Evolutionary conservation across 257 asterid genomes (phyloP).

Genomic region (Knoxia roxburghii): DNA sequence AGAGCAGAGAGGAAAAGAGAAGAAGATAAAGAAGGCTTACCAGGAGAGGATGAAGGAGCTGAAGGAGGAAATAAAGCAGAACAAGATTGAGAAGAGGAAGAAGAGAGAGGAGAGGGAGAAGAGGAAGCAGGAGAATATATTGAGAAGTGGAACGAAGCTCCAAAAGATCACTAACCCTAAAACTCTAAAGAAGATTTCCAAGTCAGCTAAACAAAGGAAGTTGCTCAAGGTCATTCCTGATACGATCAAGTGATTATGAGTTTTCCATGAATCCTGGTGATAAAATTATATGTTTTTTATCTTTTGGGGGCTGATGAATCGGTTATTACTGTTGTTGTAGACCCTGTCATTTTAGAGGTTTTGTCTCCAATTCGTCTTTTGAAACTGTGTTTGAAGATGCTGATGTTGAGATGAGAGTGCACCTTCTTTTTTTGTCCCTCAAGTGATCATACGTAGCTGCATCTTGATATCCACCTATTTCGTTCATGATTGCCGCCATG

Average conservation of each 20-base stretch:
- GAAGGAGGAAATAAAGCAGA: constrained; percentile 10
- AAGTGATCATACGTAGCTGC: no score
- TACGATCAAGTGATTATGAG: background rate
- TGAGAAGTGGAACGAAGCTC: constrained; percentile 6
- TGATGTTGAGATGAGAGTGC: no score
- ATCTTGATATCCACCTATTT: no score
- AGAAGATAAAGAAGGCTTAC: constrained; percentile 64
- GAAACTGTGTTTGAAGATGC: no score
- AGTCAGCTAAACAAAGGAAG: constrained; percentile 8
- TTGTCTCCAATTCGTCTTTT: no score
- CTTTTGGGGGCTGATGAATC: no score
- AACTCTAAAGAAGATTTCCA: constrained; percentile 1
- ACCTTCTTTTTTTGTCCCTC: no score
- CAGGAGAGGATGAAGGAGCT: constrained; percentile 26
- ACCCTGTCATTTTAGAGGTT: no score
- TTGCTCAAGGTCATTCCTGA: constrained; percentile 3
- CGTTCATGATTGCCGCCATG: no score
- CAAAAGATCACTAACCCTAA: constrained; percentile 9
- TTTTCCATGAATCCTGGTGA: background rate
- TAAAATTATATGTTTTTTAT: no score
- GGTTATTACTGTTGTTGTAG: no score
- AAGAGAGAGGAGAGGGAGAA: constrained; percentile 10
- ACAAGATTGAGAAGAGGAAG: constrained; percentile 6
- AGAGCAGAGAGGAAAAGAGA: constrained; percentile 50
- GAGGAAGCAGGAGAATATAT: constrained; percentile 6